These are phyloP conservation scores for Fusarium anthophilum DNA, from an alignment of 2,329 filamentous ascomycete species.

Conservation along the genomic window DNA sequence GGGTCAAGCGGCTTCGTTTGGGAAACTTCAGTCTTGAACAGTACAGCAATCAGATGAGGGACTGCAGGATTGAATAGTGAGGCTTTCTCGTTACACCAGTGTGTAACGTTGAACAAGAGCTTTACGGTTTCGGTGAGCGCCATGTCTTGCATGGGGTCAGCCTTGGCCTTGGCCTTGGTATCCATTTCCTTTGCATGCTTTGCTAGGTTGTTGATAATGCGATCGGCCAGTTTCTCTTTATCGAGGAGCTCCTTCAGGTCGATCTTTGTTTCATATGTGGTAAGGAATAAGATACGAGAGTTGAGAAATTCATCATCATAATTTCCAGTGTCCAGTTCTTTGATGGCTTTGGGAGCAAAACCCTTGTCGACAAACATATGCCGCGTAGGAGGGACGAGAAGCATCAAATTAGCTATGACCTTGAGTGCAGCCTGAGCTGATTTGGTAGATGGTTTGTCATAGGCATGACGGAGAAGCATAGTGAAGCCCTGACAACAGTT, in stretches of 20 bases:
- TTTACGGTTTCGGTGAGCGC: slow-evolving; percentile 87
- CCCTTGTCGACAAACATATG: slow-evolving; percentile 54
- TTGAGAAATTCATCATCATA: slow-evolving; percentile 87
- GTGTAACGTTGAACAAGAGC: slow-evolving; percentile 87
- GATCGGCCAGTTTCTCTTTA: slow-evolving; percentile 57
- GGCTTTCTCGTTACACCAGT: slow-evolving; percentile 72
- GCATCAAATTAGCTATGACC: slow-evolving; percentile 81
- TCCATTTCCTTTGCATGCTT: slow-evolving; percentile 68
- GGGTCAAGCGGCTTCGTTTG: slow-evolving; percentile 75
- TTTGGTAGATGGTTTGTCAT: slow-evolving; percentile 69
- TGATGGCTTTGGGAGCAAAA: slow-evolving; percentile 70
- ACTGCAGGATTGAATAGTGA: slow-evolving; percentile 73
- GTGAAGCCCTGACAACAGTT: slow-evolving; percentile 71
- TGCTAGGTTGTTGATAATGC: slow-evolving; percentile 73
- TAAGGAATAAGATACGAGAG: slow-evolving; percentile 56
- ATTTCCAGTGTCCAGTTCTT: slow-evolving; percentile 75
- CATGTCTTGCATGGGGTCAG: slow-evolving; percentile 75
- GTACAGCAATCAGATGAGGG: slow-evolving; percentile 74
- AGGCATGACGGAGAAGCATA: slow-evolving; percentile 76
- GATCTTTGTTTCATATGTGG: slow-evolving; percentile 60
- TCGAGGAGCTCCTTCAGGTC: slow-evolving; percentile 59
- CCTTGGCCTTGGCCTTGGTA: slow-evolving; percentile 46
- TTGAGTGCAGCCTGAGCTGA: slow-evolving; percentile 81
- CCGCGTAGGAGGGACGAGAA: slow-evolving; percentile 60
- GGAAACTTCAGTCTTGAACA: slow-evolving; percentile 68